Conservation (phyloP, 2,329 filamentous ascomycete species). For the Hypoxylon sp. region DNA sequence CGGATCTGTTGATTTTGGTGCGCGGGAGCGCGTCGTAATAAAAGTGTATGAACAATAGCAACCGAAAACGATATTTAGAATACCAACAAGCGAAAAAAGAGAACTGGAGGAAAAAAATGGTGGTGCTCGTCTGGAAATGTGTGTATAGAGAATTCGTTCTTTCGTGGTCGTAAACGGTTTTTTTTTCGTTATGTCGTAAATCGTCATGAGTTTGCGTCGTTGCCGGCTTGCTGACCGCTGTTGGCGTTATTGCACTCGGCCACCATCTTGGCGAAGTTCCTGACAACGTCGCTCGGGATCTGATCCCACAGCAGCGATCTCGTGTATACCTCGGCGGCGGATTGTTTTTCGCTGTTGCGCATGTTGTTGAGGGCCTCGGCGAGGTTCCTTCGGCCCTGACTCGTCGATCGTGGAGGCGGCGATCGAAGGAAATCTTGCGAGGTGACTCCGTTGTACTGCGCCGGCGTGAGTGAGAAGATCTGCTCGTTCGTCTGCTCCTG, state of each 20-base stretch:
- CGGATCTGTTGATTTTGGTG: slow-evolving; percentile 53
- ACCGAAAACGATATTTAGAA: slow-evolving; percentile 52
- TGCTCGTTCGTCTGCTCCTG: slow-evolving; percentile 91
- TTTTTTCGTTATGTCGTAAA: slow-evolving; percentile 52
- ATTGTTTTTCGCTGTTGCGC: slow-evolving; percentile 79
- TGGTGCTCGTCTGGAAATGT: neutral
- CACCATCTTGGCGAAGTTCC: slow-evolving; percentile 93
- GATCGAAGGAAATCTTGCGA: slow-evolving; percentile 80
- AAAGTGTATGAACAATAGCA: slow-evolving; percentile 53
- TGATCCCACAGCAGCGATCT: slow-evolving; percentile 94
- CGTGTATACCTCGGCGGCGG: slow-evolving; percentile 90
- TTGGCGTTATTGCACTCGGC: slow-evolving; percentile 75
- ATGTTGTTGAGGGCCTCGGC: slow-evolving; percentile 86
- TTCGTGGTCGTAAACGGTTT: slow-evolving; percentile 33
- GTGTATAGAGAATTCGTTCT: slow-evolving; percentile 34
- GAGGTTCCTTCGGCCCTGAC: slow-evolving; percentile 79
- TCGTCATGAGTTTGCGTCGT: slow-evolving; percentile 62
- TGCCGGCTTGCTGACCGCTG: slow-evolving; percentile 60
- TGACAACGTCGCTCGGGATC: slow-evolving; percentile 91
- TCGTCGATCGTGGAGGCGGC: slow-evolving; percentile 67
- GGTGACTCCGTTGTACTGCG: slow-evolving; percentile 89
- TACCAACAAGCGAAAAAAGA: slow-evolving; percentile 37
- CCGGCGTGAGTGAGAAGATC: slow-evolving; percentile 86
- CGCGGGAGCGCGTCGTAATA: slow-evolving; percentile 53
- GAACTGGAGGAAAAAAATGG: slow-evolving; percentile 18